Evolutionary conservation across 148 eudicot genomes (phyloP).

Genomic region (Camellia sinensis): DNA sequence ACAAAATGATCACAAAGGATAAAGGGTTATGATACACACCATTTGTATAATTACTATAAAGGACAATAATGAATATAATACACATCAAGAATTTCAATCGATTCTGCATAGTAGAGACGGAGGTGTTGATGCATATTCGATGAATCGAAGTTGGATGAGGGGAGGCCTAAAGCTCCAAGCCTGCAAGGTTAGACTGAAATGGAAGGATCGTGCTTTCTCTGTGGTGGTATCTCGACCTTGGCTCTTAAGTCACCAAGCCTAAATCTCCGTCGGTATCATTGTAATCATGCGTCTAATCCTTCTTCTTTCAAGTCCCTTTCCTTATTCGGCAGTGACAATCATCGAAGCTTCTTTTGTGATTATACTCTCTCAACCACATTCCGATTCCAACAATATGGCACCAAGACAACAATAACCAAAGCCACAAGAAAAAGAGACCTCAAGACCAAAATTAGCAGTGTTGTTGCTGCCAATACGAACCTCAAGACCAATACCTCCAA

Average conservation of each 20-base stretch:
- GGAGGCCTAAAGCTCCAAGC: neutral
- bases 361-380: neutral
- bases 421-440: conserved; percentile 11
- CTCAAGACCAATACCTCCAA: neutral
- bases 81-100: too few species aligned
- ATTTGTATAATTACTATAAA: too few species aligned
- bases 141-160: neutral
- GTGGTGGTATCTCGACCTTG: conserved; percentile 7
- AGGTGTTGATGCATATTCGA: neutral
- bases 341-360: neutral
- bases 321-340: neutral
- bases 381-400: neutral
- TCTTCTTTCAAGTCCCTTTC: neutral
- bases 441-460: neutral
- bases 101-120: neutral
- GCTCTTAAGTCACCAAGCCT: neutral
- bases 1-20: too few species aligned
- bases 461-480: neutral
- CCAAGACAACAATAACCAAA: neutral
- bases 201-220: conserved; percentile 17
- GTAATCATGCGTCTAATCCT: too few species aligned
- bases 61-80: too few species aligned
- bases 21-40: too few species aligned
- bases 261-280: neutral
- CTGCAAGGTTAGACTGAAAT: neutral